Evolutionary conservation across 306 rosid species (phyloP), one percentile per base, ranked within the genome.

Genomic region (Nissolia schottii): DNA sequence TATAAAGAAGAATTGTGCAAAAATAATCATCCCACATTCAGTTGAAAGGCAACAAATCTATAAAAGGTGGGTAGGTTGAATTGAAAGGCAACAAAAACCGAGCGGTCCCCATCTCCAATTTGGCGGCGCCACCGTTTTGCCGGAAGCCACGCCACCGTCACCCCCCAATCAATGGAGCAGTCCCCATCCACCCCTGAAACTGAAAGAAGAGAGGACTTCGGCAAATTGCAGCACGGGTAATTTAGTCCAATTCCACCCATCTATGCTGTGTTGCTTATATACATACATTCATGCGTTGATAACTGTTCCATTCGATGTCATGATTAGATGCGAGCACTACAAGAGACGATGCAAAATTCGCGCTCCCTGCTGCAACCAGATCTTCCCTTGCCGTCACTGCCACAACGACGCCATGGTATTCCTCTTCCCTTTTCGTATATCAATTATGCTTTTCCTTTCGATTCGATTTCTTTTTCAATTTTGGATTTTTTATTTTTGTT

Each of bases 381-480:
- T 86, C 57, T 90, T 86, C 46, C 55, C 81, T 9, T 90, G 93
- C 68, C 89, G 91, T 68, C 93, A 90, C 59, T 90, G 93, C 79
- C 93, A 87, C 83, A 87, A 87, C 89, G 88, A 90, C 6, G 81
- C 88, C 80, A 71, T 56, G 78, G 96, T 83, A 20, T 19, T n/a
- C 74, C 7, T 63, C 64, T 49, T 66, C 73, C 40, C 28, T 3
- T 27, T 48, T 27, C 49, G n/a, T 31, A 9, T 60, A 10, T 12
- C 10, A 2, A 37, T n/a, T 15, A 8, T 32, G 25, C 1, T 16
- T 7, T 53, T 11, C 31, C 20, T 14, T 16, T 2, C 16, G 1
- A 1, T 3, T 0, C 13, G 2, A 1, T 4, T 9, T 18, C 11
- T 24, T 48, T 48, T 38, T 51, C 54, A 16, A 31, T 38, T 35